Conservation (phyloP, 1,284 basidiomycete genomes). For the Malassezia yamatoensis region DNA sequence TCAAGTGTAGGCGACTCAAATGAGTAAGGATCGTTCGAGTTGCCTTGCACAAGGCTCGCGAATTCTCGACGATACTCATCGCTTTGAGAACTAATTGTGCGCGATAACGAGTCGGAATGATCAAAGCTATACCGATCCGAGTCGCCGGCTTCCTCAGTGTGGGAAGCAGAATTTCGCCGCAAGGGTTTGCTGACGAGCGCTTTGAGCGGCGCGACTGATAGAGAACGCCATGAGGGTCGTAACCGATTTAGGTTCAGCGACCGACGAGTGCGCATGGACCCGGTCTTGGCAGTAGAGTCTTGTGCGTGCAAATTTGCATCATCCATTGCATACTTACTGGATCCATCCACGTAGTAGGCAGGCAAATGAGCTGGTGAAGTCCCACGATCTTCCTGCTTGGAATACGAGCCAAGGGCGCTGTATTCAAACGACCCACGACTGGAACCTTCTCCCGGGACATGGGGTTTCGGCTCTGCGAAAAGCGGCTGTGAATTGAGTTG, state of each 20-base stretch:
- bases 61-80: constrained; percentile 13
- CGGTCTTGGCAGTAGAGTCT: not conserved
- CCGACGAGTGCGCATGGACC: not conserved
- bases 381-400: not conserved
- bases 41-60: constrained; percentile 1
- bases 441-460: not conserved
- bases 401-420: constrained; percentile 1
- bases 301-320: not conserved
- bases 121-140: constrained; percentile 5
- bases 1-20: not conserved
- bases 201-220: not conserved
- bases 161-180: not conserved
- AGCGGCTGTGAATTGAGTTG: not conserved
- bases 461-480: not conserved
- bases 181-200: not conserved
- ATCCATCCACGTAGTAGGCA: constrained; percentile 1
- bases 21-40: not conserved
- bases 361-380: not conserved
- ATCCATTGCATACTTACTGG: constrained; percentile 1
- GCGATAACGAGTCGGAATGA: not conserved
- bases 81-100: not conserved
- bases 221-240: not conserved
- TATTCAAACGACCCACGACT: not conserved
- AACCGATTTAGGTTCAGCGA: not conserved
- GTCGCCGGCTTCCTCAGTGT: not conserved